phyloP scores from a whole-genome alignment of 495 filamentous ascomycete genomes.

The Penicillium canescens region DNA sequence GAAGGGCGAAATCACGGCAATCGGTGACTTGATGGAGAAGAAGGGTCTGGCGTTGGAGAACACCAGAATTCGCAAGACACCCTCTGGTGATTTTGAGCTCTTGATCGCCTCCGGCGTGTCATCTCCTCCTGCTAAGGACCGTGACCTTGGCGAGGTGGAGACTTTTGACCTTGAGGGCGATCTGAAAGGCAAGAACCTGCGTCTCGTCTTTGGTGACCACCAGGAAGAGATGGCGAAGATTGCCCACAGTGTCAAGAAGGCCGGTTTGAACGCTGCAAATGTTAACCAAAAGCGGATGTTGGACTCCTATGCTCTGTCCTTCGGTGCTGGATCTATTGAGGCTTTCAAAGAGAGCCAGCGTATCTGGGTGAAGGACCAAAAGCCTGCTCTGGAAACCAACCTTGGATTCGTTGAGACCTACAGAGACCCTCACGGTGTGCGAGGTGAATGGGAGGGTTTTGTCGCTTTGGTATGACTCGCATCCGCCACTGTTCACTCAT shows the following conservation, averaged over 20 bases:
- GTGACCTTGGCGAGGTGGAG: conserved; percentile 68
- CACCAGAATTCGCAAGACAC: conserved; percentile 77
- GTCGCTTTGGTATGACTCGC: conserved; percentile 61
- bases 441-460: conserved; percentile 98
- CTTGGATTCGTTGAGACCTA: conserved; percentile 97
- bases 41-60: conserved; percentile 81
- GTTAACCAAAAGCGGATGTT: conserved; percentile 85
- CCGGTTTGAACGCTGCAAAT: conserved; percentile 76
- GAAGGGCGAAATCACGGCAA: conserved; percentile 74
- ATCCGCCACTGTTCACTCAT: background rate
- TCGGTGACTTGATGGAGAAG: conserved; percentile 72
- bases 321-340: conserved; percentile 78
- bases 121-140: conserved; percentile 56
- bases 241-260: conserved; percentile 66
- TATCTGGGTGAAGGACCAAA: conserved; percentile 89
- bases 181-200: conserved; percentile 69
- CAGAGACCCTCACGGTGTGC: conserved; percentile 85
- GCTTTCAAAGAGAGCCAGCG: conserved; percentile 90
- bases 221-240: conserved; percentile 78
- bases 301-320: conserved; percentile 79
- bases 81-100: conserved; percentile 71
- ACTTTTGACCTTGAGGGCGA: conserved; percentile 63
- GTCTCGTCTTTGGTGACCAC: conserved; percentile 84
- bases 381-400: conserved; percentile 85
- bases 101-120: conserved; percentile 75